Percentiles rank a stretch among this genome's conserved stretches.
Conservation (phyloP, 1,139 yeast genomes). For the Blastobotrys capitulatus region DNA sequence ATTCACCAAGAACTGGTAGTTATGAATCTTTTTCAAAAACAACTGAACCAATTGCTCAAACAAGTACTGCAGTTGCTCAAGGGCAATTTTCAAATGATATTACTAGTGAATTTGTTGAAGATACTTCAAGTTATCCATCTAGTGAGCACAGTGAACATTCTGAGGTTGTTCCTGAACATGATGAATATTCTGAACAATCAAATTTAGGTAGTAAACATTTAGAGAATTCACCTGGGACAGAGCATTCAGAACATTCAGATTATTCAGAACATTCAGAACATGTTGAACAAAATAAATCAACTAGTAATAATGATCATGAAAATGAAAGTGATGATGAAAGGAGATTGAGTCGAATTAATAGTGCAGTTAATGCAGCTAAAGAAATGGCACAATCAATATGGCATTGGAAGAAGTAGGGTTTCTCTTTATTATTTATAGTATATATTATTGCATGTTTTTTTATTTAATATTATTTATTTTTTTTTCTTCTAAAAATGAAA, state of each 20-base stretch:
- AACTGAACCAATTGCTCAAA: slow-evolving; percentile 9
- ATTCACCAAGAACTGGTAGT: slow-evolving; percentile 19
- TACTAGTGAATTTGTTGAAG: slow-evolving; percentile 15
- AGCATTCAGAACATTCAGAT: no score
- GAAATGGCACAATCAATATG: slow-evolving; percentile 20
- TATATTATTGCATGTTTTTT: not conserved
- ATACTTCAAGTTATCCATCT: slow-evolving; percentile 3
- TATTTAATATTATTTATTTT: not conserved
- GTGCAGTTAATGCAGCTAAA: slow-evolving; percentile 20
- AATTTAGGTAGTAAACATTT: no score
- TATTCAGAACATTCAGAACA: no score
- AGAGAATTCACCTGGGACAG: no score
- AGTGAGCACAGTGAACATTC: no score
- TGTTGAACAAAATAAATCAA: no score
- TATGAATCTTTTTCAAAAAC: slow-evolving; percentile 12
- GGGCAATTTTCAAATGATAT: slow-evolving; percentile 20
- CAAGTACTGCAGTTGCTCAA: slow-evolving; percentile 20
- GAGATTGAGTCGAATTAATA: slow-evolving; percentile 14
- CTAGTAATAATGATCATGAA: not conserved
- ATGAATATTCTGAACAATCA: no score
- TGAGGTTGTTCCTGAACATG: not conserved
- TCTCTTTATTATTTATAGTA: slow-evolving; percentile 1
- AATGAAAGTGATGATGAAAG: not conserved
- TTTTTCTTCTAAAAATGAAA: not conserved
- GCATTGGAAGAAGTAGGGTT: slow-evolving; percentile 15